A percentile compares a stretch with the other conserved stretches of the same genome.
Conservation (phyloP, 179 eudicot species). For the Silene coronaria region DNA sequence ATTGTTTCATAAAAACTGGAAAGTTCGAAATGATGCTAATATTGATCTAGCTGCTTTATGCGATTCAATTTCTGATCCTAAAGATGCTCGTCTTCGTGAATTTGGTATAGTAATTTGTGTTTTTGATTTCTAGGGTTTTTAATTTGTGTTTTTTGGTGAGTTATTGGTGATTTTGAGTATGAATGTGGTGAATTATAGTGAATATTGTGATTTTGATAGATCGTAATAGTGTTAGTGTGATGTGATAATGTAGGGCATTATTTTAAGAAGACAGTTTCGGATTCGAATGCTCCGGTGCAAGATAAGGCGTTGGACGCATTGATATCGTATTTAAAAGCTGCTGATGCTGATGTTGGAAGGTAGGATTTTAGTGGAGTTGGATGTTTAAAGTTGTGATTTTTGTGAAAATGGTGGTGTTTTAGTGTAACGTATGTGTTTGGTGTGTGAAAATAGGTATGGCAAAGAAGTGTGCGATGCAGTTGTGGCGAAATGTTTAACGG, state of each 20-base stretch:
- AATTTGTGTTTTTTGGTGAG: not conserved
- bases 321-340: constrained; percentile 72
- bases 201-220: not conserved
- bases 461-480: constrained; percentile 92
- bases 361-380: constrained; percentile 17
- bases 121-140: constrained; percentile 19
- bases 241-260: constrained; percentile 38
- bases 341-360: constrained; percentile 93
- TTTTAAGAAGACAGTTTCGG: constrained; percentile 76
- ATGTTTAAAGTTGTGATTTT: not conserved
- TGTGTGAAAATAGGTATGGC: constrained; percentile 45
- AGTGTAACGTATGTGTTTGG: not conserved
- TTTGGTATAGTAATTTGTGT: constrained; percentile 45
- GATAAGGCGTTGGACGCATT: constrained; percentile 96
- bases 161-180: constrained; percentile 10
- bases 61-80: constrained; percentile 78
- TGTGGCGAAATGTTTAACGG: constrained; percentile 79
- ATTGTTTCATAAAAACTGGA: constrained; percentile 83
- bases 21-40: constrained; percentile 90
- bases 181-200: not conserved
- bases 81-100: constrained; percentile 86
- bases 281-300: constrained; percentile 95
- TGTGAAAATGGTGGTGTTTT: not conserved
- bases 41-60: constrained; percentile 75
- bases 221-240: not conserved